Evolutionary conservation across 257 asterid species (phyloP).

Genomic region (Capsicum chinense): DNA sequence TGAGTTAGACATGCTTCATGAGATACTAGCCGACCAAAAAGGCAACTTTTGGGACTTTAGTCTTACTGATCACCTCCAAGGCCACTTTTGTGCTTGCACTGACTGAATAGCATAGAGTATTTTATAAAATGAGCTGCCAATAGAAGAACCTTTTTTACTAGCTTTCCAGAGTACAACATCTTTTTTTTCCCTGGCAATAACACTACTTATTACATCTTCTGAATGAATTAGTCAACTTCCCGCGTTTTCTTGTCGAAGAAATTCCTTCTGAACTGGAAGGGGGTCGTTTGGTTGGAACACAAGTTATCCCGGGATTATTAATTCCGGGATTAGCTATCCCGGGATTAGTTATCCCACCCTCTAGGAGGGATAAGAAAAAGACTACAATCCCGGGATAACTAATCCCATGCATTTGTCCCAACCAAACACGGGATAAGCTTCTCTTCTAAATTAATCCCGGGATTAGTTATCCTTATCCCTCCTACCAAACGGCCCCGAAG

Average conservation of each 20-base stretch:
- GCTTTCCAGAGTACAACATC: background rate
- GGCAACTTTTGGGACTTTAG: background rate
- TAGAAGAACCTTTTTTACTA: background rate
- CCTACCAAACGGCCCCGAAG: background rate
- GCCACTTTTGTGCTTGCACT: background rate
- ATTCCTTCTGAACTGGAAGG: background rate
- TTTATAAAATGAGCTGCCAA: background rate
- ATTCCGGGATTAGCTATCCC: too few species aligned
- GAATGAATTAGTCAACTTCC: background rate
- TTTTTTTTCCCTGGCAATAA: background rate
- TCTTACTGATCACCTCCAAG: background rate
- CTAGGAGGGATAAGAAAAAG: too few species aligned
- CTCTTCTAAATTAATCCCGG: too few species aligned
- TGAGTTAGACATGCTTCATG: background rate
- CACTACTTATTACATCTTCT: background rate
- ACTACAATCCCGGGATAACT: too few species aligned
- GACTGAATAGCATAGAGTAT: background rate
- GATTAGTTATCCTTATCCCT: too few species aligned
- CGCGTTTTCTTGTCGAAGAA: conserved; percentile 4
- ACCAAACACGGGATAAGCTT: too few species aligned
- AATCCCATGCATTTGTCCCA: too few species aligned
- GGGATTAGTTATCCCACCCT: too few species aligned
- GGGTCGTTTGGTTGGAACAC: too few species aligned
- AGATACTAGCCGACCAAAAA: background rate
- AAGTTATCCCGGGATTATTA: too few species aligned